Percentiles rank a stretch among this genome's conserved stretches.
Conservation (phyloP, 2,329 filamentous ascomycete genomes). For the Fusarium subglutinans region DNA sequence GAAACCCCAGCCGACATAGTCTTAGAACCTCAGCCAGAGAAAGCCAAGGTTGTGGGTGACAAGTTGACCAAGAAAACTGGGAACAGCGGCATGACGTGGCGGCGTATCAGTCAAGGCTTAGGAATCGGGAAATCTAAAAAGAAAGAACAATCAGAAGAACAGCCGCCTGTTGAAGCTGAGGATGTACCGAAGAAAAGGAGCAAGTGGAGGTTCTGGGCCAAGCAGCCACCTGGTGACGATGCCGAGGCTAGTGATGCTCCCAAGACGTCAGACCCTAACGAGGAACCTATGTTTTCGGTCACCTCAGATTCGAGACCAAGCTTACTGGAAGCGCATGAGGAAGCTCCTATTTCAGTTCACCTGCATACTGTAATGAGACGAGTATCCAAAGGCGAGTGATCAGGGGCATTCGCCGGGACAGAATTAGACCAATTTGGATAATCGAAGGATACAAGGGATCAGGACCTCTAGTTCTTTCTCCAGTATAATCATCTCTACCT, state of each 20-base stretch:
- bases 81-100: background rate
- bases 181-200: constrained; percentile 1
- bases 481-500: background rate
- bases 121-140: constrained; percentile 8
- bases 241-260: background rate
- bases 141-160: background rate
- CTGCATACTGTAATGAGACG: constrained; percentile 3
- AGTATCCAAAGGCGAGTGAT: background rate
- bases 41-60: constrained; percentile 1
- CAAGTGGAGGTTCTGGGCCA: constrained; percentile 27
- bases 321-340: background rate
- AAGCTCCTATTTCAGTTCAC: background rate
- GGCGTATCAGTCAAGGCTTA: constrained; percentile 10
- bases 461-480: background rate
- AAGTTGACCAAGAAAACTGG: constrained; percentile 12
- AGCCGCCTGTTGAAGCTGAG: background rate
- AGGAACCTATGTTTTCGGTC: background rate
- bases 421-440: background rate
- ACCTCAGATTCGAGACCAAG: background rate
- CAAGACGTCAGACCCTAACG: background rate
- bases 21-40: background rate
- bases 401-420: background rate
- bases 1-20: background rate
- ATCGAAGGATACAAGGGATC: background rate
- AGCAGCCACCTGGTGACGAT: background rate